These are phyloP conservation scores for Escallonia herrerae DNA, from an alignment of 129 eudicot species.

Conservation along the genomic window DNA sequence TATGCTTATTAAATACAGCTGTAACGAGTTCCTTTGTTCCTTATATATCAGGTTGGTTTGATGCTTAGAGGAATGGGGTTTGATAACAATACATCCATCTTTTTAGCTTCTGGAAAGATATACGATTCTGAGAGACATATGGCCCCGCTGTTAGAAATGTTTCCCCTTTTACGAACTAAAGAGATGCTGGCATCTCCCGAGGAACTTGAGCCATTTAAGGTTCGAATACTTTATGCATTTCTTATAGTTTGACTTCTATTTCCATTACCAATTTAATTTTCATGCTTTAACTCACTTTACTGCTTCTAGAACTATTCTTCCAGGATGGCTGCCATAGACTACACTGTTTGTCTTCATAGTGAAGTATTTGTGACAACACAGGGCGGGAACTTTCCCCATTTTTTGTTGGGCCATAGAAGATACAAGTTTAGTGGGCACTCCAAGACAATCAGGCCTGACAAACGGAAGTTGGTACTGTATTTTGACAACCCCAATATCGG, in stretches of 20 bases:
- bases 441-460: conserved; percentile 91
- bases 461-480: conserved; percentile 71
- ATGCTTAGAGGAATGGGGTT: conserved; percentile 99
- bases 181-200: conserved; percentile 75
- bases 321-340: conserved; percentile 99
- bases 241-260: background rate
- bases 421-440: conserved; percentile 87
- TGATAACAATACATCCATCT: conserved; percentile 73
- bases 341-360: conserved; percentile 97
- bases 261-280: background rate
- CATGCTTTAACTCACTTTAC: conserved; percentile 14
- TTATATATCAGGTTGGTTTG: conserved; percentile 63
- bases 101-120: conserved; percentile 87
- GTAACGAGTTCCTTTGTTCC: background rate
- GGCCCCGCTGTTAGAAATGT: conserved; percentile 91
- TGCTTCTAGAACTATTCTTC: conserved; percentile 81
- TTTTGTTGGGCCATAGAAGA: conserved; percentile 93
- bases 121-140: conserved; percentile 83
- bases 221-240: conserved; percentile 9
- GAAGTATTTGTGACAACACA: conserved; percentile 99
- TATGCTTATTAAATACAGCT: background rate
- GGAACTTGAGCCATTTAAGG: conserved; percentile 85
- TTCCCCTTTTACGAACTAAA: conserved; percentile 90
- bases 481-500: conserved; percentile 88
- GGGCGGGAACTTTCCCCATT: conserved; percentile 98